These are phyloP conservation scores for Lentinula lateritia DNA, from an alignment of 768 basidiomycete species.

Conservation along the genomic window DNA sequence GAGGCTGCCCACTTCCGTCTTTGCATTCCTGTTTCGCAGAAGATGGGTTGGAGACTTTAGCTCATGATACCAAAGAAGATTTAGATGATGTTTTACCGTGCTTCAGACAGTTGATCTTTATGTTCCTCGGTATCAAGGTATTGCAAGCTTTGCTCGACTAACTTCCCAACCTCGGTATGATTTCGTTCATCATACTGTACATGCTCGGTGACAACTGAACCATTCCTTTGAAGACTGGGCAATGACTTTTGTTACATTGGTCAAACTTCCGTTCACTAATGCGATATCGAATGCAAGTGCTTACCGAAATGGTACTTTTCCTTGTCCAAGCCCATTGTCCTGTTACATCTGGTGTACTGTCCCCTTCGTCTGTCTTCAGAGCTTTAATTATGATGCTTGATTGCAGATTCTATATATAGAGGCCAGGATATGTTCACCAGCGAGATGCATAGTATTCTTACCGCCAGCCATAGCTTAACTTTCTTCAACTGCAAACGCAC, in stretches of 20 bases:
- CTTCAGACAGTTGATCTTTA: slow-evolving; percentile 20
- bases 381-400: neutral
- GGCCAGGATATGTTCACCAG: neutral
- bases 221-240: neutral
- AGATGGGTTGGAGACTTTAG: no score
- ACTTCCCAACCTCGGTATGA: neutral
- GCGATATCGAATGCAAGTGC: neutral
- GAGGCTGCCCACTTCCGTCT: no score
- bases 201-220: neutral
- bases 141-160: neutral
- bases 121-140: neutral
- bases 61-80: no score
- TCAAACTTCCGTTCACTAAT: neutral
- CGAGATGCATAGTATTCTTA: neutral
- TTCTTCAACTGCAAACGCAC: neutral
- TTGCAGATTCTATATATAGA: neutral
- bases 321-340: no score
- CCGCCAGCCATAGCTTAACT: neutral
- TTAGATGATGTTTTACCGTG: neutral
- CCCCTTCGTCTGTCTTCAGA: neutral
- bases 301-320: neutral
- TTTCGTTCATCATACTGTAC: neutral
- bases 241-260: neutral
- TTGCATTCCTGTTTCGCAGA: no score
- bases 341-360: neutral